Conservation (phyloP, 371 early-diverging fungal species). For the Mucor sp. region DNA sequence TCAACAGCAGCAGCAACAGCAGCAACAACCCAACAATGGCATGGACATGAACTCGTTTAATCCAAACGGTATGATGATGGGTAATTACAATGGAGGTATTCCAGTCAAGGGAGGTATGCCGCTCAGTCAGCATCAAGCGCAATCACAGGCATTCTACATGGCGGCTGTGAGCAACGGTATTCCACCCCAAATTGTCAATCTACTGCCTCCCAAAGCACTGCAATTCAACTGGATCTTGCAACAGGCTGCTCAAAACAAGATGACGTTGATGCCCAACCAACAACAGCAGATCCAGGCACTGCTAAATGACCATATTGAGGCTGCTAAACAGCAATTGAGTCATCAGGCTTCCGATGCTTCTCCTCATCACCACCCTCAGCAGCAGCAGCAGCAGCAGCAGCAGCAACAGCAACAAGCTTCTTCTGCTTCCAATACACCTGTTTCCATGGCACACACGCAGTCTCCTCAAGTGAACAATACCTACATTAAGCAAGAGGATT, state of each 20-base stretch:
- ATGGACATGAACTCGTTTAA: background rate
- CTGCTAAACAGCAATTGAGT: constrained; percentile 18
- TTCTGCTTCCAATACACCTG: too few species aligned
- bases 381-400: constrained; percentile 4
- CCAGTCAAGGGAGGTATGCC: constrained; percentile 26
- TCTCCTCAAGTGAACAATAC: background rate
- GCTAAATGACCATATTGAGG: constrained; percentile 28
- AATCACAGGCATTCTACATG: constrained; percentile 30
- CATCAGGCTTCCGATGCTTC: background rate
- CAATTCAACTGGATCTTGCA: constrained; percentile 38
- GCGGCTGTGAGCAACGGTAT: constrained; percentile 38
- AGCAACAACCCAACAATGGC: background rate
- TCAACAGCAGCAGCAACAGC: background rate
- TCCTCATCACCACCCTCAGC: constrained; percentile 1
- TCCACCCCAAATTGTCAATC: constrained; percentile 34
- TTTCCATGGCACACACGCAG: background rate
- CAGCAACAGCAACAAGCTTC: constrained; percentile 1
- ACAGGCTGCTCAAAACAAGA: constrained; percentile 34
- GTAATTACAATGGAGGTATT: constrained; percentile 6
- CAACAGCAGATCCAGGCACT: constrained; percentile 30
- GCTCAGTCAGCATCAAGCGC: constrained; percentile 25
- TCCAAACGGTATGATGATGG: background rate
- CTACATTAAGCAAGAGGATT: constrained; percentile 2
- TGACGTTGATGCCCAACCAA: constrained; percentile 19
- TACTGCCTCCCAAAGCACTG: constrained; percentile 35